Conservation (phyloP, 2,329 filamentous ascomycete genomes). For the Fusarium sp. region DNA sequence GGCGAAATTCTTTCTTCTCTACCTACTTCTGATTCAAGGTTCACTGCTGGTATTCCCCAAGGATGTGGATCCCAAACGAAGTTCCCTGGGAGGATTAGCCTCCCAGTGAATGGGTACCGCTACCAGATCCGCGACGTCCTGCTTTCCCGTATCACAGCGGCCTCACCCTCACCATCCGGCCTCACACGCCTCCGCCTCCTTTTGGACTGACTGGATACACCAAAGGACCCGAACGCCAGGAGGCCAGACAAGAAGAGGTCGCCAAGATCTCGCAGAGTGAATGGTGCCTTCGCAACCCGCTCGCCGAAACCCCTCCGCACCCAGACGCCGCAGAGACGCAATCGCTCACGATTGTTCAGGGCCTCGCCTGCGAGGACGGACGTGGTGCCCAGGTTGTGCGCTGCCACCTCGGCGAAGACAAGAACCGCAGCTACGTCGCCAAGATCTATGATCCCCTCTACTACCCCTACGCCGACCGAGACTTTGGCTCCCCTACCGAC, state of each 20-base stretch:
- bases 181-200: background rate
- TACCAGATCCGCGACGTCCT: background rate
- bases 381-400: slow-evolving; percentile 16
- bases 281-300: slow-evolving; percentile 7
- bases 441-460: slow-evolving; percentile 29
- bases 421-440: background rate
- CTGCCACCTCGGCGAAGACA: background rate
- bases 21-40: too few species aligned
- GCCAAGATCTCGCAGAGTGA: background rate
- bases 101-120: background rate
- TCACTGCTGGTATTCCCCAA: too few species aligned
- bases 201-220: background rate
- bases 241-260: background rate
- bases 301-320: background rate
- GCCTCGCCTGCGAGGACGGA: slow-evolving; percentile 5
- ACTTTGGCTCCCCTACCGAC: background rate
- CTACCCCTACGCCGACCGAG: background rate
- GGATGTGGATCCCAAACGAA: too few species aligned
- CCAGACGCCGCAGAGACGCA: background rate
- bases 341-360: background rate
- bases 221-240: background rate
- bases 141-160: background rate
- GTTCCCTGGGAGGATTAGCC: too few species aligned
- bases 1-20: too few species aligned
- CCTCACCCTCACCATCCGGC: background rate